Conservation (phyloP, 2,329 filamentous ascomycete species). For the Amylocarpus encephaloides region DNA sequence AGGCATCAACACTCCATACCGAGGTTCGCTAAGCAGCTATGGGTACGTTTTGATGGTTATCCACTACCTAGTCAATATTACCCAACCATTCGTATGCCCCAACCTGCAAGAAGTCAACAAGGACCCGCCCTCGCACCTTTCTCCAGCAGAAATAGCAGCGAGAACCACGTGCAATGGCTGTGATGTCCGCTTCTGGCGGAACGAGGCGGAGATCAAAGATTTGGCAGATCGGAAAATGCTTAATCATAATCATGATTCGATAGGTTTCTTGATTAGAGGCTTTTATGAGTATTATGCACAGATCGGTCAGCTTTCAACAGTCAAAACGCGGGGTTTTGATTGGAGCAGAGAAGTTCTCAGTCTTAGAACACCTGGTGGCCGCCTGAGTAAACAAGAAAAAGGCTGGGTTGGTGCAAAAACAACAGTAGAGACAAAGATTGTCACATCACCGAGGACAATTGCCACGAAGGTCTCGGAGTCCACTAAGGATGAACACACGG, state of each 20-base stretch:
- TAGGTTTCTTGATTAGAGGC: conserved; percentile 67
- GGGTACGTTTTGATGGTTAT: conserved; percentile 90
- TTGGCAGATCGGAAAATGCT: conserved; percentile 53
- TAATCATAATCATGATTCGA: conserved; percentile 60
- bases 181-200: conserved; percentile 70
- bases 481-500: neutral
- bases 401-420: conserved; percentile 83
- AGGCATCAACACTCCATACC: conserved; percentile 80
- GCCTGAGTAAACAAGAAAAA: conserved; percentile 69
- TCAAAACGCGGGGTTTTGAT: conserved; percentile 56
- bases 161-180: conserved; percentile 52
- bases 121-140: conserved; percentile 38
- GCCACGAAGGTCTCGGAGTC: conserved; percentile 5
- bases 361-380: conserved; percentile 63
- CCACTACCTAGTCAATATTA: conserved; percentile 82
- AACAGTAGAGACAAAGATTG: conserved; percentile 46
- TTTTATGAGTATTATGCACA: conserved; percentile 87
- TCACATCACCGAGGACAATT: conserved; percentile 25
- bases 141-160: conserved; percentile 36
- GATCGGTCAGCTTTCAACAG: conserved; percentile 45
- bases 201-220: conserved; percentile 61
- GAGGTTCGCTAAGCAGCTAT: conserved; percentile 81
- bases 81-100: conserved; percentile 71
- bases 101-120: conserved; percentile 64
- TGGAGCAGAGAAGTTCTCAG: conserved; percentile 79